Base-by-base conservation (phyloP, 129 eudicot genomes). In the Lonicera japonica region DNA sequence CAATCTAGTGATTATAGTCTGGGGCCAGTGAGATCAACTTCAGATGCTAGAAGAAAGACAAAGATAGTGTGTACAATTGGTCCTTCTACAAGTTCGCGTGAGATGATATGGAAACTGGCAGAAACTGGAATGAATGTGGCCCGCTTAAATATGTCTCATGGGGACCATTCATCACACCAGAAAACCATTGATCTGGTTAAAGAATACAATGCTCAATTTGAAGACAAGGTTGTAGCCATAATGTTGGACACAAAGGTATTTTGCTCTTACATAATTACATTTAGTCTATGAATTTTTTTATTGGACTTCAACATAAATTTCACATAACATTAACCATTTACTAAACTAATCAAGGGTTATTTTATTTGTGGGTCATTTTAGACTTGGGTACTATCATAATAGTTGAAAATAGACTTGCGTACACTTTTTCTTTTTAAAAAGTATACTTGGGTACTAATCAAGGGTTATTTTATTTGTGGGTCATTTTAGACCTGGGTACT, bases 81-180 rank as follows among this genome's bases (percentile, higher is more conserved):
- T 58, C 98, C 98, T 68, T 87, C 98, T 50, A 73, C 95, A 29
- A 85, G 96, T 75, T 84, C 95, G 20, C 84, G 85, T 15, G 96
- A 92, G 58, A 92, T 92, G 98, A 87, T 92, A 65, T 92, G 98
- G 98, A 87, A 85, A 66, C 79, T 92, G 63, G 96, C 96, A 29
- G 98, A 92, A 76, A 73, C 83, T 36, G 98, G 98, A 75, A 92
- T 92, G 98, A 92, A 92, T 66, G 95, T 92, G 65, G 98, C 98
- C 19, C 98, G 98, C 60, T 70, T 92, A 53, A 92, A 92, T 71
- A 92, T 92, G 98, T 92, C 98, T 20, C 98, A 92, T 39, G 98
- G 98, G 19, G 96, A 92, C 67, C 98, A 92, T 74, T 82, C 96
- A 47, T 92, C 98, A 60, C 98, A 92, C 69, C 81, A 92, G 79